Conservation (phyloP, 208 protist species). For the Crithidia mellificae region DNA sequence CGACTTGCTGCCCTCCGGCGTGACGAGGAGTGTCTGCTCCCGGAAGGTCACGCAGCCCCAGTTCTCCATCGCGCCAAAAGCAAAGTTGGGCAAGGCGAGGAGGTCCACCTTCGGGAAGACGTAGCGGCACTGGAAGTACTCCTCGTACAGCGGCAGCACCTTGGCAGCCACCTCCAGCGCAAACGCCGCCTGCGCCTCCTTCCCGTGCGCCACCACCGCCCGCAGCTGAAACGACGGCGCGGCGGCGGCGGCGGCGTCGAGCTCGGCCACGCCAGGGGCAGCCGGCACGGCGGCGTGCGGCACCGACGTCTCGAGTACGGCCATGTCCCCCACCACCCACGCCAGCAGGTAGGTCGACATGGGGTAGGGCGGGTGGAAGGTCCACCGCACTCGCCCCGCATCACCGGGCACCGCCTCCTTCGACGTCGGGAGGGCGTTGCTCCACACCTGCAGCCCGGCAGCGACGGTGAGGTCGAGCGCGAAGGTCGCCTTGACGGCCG, state of each 20-base stretch:
- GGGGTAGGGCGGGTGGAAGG: slow-evolving; percentile 77
- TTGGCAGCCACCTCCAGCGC: slow-evolving; percentile 73
- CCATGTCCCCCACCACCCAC: slow-evolving; percentile 91
- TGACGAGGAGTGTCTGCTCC: slow-evolving; percentile 79
- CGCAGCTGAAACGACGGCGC: slow-evolving; percentile 34
- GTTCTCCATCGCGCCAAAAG: slow-evolving; percentile 98
- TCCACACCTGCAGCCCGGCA: slow-evolving; percentile 66
- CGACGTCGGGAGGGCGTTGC: slow-evolving; percentile 81
- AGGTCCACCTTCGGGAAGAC: slow-evolving; percentile 95
- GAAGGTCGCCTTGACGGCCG: slow-evolving; percentile 94
- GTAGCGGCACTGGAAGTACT: slow-evolving; percentile 88
- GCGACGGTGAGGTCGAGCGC: slow-evolving; percentile 84
- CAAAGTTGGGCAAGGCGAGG: slow-evolving; percentile 94
- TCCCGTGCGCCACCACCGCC: slow-evolving; percentile 58
- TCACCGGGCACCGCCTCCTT: slow-evolving; percentile 22
- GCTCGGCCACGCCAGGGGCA: slow-evolving; percentile 5
- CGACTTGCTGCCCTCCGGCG: slow-evolving; percentile 43
- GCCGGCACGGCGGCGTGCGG: slow-evolving; percentile 26
- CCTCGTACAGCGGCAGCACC: slow-evolving; percentile 78
- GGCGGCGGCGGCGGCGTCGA: neutral
- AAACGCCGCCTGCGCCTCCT: slow-evolving; percentile 57
- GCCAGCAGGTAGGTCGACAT: slow-evolving; percentile 98
- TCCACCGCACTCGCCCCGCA: slow-evolving; percentile 19
- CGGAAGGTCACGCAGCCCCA: slow-evolving; percentile 97
- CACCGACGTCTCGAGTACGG: slow-evolving; percentile 33